Conservation (phyloP, 257 asterid species). For the Solanum verrucosum region DNA sequence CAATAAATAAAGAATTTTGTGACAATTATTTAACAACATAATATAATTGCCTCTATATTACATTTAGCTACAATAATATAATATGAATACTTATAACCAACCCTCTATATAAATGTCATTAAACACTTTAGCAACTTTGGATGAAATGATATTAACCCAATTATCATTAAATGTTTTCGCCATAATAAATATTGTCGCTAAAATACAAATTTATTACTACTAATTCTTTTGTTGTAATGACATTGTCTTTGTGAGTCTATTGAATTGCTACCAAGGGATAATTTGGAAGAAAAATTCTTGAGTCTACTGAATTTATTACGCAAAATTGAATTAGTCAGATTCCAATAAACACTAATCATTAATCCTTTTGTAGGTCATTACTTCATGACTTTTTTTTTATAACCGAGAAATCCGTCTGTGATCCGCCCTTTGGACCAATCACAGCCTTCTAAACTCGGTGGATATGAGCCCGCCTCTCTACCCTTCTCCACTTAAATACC, state of each 20-base stretch:
- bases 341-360: background rate
- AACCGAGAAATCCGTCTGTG: too few relatives aligned
- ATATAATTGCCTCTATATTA: too few relatives aligned
- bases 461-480: too few relatives aligned
- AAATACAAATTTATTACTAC: too few relatives aligned
- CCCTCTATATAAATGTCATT: background rate
- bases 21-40: too few relatives aligned
- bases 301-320: background rate
- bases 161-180: background rate
- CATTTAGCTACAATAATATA: background rate
- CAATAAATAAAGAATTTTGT: too few relatives aligned
- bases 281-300: background rate
- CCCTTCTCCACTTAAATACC: too few relatives aligned
- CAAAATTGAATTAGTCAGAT: background rate
- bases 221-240: background rate
- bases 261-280: background rate
- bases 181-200: background rate
- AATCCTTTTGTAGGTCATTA: background rate
- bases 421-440: too few relatives aligned
- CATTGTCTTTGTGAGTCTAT: background rate
- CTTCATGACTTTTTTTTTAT: background rate
- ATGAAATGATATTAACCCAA: background rate
- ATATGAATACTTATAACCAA: background rate
- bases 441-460: too few relatives aligned
- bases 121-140: background rate